Percentiles rank a stretch among this genome's conserved stretches.
Conservation (phyloP, 495 filamentous ascomycete genomes). For the Neurospora sp. region DNA sequence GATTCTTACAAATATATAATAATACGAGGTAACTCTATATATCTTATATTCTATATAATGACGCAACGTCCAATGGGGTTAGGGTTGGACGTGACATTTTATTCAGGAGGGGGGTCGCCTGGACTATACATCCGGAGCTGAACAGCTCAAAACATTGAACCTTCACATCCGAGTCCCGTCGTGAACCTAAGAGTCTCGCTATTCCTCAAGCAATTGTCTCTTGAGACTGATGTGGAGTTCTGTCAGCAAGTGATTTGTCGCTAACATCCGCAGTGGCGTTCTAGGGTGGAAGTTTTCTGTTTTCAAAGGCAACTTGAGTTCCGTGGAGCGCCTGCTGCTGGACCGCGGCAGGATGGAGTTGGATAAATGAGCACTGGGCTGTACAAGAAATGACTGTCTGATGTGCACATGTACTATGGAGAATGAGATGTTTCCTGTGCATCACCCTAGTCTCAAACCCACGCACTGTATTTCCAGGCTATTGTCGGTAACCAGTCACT, state of each 20-base stretch:
- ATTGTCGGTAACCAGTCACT: background rate
- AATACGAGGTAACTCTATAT: too few relatives aligned
- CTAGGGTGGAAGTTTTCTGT: background rate
- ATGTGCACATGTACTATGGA: background rate
- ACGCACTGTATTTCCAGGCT: background rate
- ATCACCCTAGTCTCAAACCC: too few relatives aligned
- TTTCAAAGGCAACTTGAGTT: background rate
- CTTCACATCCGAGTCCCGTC: background rate
- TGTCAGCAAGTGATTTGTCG: background rate
- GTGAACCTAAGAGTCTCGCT: background rate
- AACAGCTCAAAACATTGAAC: background rate
- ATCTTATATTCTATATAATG: too few relatives aligned
- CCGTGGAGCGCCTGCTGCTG: background rate
- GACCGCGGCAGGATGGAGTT: background rate
- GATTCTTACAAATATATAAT: too few relatives aligned
- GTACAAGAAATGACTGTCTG: background rate
- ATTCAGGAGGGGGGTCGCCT: too few relatives aligned
- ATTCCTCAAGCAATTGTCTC: background rate
- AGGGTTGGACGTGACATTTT: too few relatives aligned
- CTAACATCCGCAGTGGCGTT: background rate
- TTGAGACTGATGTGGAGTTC: background rate
- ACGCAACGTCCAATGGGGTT: too few relatives aligned
- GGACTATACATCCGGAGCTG: too few relatives aligned
- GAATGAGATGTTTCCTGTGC: background rate
- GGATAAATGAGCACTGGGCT: background rate